Conservation (phyloP, 331 rosid genomes). For the Acacia concinna region DNA sequence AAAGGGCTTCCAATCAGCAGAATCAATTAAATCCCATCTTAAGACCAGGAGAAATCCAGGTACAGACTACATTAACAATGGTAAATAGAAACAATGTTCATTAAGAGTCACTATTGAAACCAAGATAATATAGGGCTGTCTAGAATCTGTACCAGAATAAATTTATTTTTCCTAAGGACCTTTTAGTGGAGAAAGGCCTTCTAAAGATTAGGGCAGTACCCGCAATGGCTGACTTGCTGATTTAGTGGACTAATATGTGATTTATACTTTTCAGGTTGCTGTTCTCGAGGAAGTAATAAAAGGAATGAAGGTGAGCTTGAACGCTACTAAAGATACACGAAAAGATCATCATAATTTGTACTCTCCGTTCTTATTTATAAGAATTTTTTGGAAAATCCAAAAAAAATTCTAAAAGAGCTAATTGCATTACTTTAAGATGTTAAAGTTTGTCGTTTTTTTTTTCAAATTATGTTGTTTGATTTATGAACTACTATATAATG, state of each 20-base stretch:
- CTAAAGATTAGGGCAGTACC: background rate
- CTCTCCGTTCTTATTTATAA: too few species aligned
- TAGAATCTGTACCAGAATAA: background rate
- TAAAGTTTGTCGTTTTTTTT: too few species aligned
- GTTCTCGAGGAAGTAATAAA: slow-evolving; percentile 86
- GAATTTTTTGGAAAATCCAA: too few species aligned
- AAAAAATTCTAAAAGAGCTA: too few species aligned
- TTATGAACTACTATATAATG: too few species aligned
- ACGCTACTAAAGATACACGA: slow-evolving; percentile 4
- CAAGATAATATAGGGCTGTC: background rate
- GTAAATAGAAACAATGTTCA: background rate
- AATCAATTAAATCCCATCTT: slow-evolving; percentile 62
- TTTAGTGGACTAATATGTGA: slow-evolving; percentile 21
- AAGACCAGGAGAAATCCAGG: slow-evolving; percentile 80
- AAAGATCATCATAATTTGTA: background rate
- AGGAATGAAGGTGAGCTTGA: slow-evolving; percentile 77
- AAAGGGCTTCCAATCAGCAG: slow-evolving; percentile 64
- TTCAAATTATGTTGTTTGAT: too few species aligned
- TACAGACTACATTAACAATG: slow-evolving; percentile 29
- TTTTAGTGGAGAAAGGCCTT: background rate
- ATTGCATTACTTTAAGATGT: too few species aligned
- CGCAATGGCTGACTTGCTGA: slow-evolving; percentile 15
- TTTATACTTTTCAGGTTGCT: slow-evolving; percentile 61
- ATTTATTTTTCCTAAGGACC: too few species aligned
- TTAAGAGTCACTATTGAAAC: background rate